Conservation (phyloP, 2,329 filamentous ascomycete genomes). For the Aspergillus viridinutans region DNA sequence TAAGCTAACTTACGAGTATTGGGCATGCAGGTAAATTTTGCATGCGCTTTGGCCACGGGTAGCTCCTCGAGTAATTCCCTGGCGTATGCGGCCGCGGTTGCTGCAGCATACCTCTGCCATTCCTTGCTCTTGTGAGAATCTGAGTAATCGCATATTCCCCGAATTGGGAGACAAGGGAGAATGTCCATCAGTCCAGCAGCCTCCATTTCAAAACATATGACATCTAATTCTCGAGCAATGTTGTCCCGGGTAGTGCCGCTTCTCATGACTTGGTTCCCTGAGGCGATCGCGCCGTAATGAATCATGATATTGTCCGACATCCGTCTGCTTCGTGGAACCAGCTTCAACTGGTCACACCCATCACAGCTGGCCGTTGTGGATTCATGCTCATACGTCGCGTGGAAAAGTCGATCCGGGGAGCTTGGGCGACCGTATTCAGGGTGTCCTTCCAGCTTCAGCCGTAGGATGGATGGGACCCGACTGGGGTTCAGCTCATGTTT, state of each 20-base stretch:
- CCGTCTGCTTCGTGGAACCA: not conserved
- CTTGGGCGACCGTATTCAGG: not conserved
- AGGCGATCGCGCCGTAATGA: slow-evolving; percentile 24
- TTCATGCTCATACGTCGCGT: slow-evolving; percentile 4
- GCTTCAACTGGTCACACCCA: not conserved
- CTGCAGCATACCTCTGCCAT: slow-evolving; percentile 37
- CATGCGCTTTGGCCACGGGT: slow-evolving; percentile 1
- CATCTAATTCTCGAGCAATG: slow-evolving; percentile 2
- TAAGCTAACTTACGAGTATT: slow-evolving; percentile 5
- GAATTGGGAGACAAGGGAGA: slow-evolving; percentile 38
- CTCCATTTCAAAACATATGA: slow-evolving; percentile 32
- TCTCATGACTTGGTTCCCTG: slow-evolving; percentile 23
- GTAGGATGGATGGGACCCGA: slow-evolving; percentile 1
- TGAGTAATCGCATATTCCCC: slow-evolving; percentile 41
- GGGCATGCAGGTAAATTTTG: not conserved
- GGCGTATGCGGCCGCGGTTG: slow-evolving; percentile 26
- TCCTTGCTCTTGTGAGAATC: slow-evolving; percentile 38
- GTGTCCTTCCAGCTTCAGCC: not conserved
- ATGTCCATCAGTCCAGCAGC: slow-evolving; percentile 24
- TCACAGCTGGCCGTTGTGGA: not conserved
- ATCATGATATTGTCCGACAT: slow-evolving; percentile 2
- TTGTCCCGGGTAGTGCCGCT: slow-evolving; percentile 8
- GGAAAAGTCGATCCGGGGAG: slow-evolving; percentile 5
- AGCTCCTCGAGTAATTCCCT: slow-evolving; percentile 18
- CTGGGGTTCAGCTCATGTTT: not conserved